Conservation (phyloP, 768 basidiomycete genomes). For the Russula abietina region DNA sequence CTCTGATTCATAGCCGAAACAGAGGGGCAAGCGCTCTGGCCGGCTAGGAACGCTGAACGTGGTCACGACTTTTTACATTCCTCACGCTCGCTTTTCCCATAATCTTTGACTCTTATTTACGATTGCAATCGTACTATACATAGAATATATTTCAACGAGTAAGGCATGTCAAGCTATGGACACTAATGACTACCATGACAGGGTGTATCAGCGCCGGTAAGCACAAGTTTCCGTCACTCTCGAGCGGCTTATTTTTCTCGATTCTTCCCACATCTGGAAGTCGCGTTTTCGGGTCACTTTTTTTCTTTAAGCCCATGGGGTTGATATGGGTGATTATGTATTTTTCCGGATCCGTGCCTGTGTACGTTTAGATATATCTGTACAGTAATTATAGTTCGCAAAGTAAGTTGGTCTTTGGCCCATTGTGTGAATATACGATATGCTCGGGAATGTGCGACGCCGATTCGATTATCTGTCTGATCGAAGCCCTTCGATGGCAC, state of each 20-base stretch:
- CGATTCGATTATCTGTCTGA: neutral
- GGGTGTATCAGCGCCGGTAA: neutral
- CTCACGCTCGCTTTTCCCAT: neutral
- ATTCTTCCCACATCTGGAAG: neutral
- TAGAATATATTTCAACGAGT: neutral
- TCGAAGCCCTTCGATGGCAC: neutral
- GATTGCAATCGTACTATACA: neutral
- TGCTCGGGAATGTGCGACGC: neutral
- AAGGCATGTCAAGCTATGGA: neutral
- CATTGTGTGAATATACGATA: neutral
- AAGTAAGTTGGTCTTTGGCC: neutral
- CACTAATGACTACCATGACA: neutral
- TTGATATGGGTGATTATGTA: neutral
- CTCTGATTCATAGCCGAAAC: slow-evolving; percentile 25
- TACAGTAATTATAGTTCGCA: neutral
- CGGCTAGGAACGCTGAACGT: slow-evolving; percentile 3
- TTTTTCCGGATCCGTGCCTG: neutral
- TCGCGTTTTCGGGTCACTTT: neutral
- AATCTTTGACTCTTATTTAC: neutral
- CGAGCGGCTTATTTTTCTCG: neutral
- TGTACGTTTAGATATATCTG: neutral
- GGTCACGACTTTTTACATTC: neutral
- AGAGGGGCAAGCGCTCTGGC: slow-evolving; percentile 19
- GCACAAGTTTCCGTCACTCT: neutral
- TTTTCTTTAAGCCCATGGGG: neutral